Evolutionary conservation across 306 rosid species (phyloP).

Genomic region (Malus asiatica): DNA sequence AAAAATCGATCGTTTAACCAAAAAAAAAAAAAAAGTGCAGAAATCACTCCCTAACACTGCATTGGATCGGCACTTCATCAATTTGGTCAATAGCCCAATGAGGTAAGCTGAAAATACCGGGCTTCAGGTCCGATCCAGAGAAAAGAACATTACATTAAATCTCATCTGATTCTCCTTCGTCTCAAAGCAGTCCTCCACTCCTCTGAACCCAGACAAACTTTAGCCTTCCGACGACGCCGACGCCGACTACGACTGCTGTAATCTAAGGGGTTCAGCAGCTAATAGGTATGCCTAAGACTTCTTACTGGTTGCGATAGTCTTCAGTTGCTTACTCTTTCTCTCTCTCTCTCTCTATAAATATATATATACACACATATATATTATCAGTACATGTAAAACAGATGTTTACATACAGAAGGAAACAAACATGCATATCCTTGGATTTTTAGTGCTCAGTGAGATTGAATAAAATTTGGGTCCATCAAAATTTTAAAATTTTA

Average conservation of each 20-base stretch:
- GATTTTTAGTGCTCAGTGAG: neutral
- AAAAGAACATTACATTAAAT: no score
- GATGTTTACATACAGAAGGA: neutral
- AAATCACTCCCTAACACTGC: no score
- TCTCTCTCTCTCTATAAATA: neutral
- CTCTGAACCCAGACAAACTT: neutral
- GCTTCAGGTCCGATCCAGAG: neutral
- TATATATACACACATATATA: neutral
- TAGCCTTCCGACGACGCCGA: neutral
- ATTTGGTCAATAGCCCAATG: neutral
- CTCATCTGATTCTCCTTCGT: neutral
- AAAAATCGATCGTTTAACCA: no score
- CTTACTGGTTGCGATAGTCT: neutral
- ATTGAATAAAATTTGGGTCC: neutral
- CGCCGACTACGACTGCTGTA: neutral
- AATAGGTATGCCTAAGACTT: neutral
- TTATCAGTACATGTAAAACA: no score
- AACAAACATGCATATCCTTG: neutral
- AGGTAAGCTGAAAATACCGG: neutral
- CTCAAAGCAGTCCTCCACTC: neutral
- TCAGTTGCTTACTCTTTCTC: neutral
- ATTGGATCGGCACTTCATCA: neutral
- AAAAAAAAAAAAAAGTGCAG: no score
- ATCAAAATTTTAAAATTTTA: neutral
- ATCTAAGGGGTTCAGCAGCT: neutral